phyloP scores from a whole-genome alignment of 306 rosid species.

The Neltuma alba region DNA sequence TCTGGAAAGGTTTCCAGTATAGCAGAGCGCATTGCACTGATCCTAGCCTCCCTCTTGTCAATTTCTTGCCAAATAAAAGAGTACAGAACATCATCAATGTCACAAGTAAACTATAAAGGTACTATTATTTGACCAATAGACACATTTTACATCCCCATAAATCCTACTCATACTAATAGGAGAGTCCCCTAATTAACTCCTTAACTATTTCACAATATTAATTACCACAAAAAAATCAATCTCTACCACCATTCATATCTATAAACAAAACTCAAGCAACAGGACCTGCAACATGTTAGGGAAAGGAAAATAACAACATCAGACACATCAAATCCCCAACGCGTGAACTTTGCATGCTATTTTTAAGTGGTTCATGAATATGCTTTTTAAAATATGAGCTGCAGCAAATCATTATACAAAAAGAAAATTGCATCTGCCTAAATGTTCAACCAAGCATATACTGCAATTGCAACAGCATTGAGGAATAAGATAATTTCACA shows the following conservation, averaged over 20 bases:
- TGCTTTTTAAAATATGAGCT: neutral
- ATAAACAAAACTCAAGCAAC: slow-evolving; percentile 27
- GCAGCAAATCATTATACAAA: neutral
- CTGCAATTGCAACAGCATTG: neutral
- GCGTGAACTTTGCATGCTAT: neutral
- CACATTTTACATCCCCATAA: neutral
- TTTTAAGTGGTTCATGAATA: neutral
- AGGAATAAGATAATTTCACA: neutral
- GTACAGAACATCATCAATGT: slow-evolving; percentile 16
- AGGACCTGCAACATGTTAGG: neutral
- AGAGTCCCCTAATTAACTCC: neutral
- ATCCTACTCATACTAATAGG: neutral
- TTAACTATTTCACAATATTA: too few relatives aligned
- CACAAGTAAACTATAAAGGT: neutral
- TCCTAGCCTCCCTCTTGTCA: slow-evolving; percentile 88
- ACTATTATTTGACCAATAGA: neutral
- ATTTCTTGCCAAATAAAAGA: slow-evolving; percentile 61
- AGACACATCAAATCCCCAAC: neutral
- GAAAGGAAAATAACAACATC: slow-evolving; percentile 2
- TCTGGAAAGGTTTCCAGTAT: slow-evolving; percentile 95
- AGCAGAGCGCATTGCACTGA: slow-evolving; percentile 85
- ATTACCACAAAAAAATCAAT: neutral
- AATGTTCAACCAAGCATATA: neutral
- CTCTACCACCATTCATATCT: slow-evolving; percentile 19
- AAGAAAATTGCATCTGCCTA: neutral